Conservation (phyloP, 2,329 filamentous ascomycete species). For the Aspergillus bombycis region DNA sequence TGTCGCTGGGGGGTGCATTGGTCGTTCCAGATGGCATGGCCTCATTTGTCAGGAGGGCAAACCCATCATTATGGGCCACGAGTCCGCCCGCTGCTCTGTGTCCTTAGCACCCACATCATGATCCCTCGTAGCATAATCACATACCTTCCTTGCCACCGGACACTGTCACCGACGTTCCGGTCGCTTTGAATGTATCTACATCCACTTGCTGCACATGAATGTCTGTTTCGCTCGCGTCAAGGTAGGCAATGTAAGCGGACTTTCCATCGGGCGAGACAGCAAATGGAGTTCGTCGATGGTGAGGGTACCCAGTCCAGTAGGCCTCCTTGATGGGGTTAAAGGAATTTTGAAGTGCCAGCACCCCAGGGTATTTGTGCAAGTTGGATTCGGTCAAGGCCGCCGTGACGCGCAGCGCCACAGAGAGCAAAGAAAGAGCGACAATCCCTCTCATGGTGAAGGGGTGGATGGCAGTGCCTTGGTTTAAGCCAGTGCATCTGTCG, state of each 20-base stretch:
- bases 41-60: slow-evolving; percentile 65
- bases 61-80: slow-evolving; percentile 65
- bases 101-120: background rate
- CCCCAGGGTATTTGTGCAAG: slow-evolving; percentile 46
- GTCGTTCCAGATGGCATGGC: slow-evolving; percentile 54
- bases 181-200: slow-evolving; percentile 57
- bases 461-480: background rate
- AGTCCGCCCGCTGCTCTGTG: slow-evolving; percentile 56
- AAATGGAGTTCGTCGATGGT: slow-evolving; percentile 66
- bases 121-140: background rate
- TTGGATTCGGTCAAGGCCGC: slow-evolving; percentile 26
- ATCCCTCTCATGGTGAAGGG: slow-evolving; percentile 24
- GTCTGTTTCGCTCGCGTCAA: slow-evolving; percentile 58
- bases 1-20: slow-evolving; percentile 51
- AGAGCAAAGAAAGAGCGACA: slow-evolving; percentile 30
- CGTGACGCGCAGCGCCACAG: slow-evolving; percentile 26
- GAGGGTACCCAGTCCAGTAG: slow-evolving; percentile 65
- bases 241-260: slow-evolving; percentile 63
- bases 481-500: background rate
- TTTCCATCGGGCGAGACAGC: slow-evolving; percentile 64
- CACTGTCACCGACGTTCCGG: slow-evolving; percentile 56
- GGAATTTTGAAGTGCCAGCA: slow-evolving; percentile 51
- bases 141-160: slow-evolving; percentile 57
- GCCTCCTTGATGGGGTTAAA: slow-evolving; percentile 63
- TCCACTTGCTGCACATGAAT: slow-evolving; percentile 63